Base-by-base conservation (phyloP, 495 filamentous ascomycete genomes). In the Hyaloscypha hepaticicola region DNA sequence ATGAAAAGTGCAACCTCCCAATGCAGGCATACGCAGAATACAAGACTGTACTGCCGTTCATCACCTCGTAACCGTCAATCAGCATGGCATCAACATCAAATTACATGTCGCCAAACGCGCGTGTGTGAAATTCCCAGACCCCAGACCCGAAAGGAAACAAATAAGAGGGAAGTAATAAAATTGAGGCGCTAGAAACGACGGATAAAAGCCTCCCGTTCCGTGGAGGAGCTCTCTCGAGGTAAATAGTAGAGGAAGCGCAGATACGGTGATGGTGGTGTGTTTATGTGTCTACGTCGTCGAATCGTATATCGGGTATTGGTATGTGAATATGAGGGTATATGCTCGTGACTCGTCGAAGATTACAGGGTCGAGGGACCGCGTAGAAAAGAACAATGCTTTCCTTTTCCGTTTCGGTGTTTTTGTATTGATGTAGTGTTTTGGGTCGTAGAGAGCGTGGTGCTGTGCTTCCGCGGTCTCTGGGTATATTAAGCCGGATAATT, bases 281-380 rank as follows among this genome's bases (percentile, higher is more conserved):
- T 45, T 58, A 31, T 58, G 56, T 57, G 21, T 57, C 21, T 53
- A 22, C 55, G 24, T 64, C 59, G 60, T 64, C 60, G 64, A 70
- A 49, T 66, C 58, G 60, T 70, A 12, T 69, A 66, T 66, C 12
- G 28, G 55, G 53, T 58, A 22, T 52, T 61, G 38, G 29, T 56
- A 45, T 48, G 16, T 29, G 24, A 28, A 58, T 65, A 29, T 69
- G 67, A n/a, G n/a, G n/a, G n/a, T n/a, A n/a, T n/a, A n/a, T 55
- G 61, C 67, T 70, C 68, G 61, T 70, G 58, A 70, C 34, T 64
- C 33, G 57, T 65, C 61, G 68, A 55, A 34, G 45, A 52, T 61
- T 38, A 64, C 49, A 55, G 45, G 38, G 55, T 27, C 28, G 29
- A 16, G 38, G 56, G 21, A 56, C 58, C 22, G 25, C 14, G n/a